Evolutionary conservation across 2,329 filamentous ascomycete species (phyloP).

Genomic region (Fusarium sp.): DNA sequence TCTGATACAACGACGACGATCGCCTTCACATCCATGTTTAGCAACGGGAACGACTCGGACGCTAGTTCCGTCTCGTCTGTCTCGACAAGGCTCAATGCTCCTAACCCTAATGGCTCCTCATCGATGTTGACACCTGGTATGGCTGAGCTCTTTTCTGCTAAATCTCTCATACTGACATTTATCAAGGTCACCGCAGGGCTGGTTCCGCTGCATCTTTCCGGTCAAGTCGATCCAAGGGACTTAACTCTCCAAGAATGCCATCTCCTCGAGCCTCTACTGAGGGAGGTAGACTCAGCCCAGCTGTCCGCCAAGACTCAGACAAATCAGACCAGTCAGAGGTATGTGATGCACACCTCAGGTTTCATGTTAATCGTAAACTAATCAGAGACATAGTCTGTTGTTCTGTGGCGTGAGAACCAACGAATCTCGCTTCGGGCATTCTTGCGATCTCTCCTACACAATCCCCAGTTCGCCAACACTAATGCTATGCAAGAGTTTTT

Average conservation of each 20-base stretch:
- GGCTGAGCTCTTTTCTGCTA: not conserved
- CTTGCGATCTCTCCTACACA: conserved; percentile 86
- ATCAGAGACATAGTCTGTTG: conserved; percentile 62
- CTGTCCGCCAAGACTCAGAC: conserved; percentile 39
- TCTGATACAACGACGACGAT: conserved; percentile 76
- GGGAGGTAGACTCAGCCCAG: conserved; percentile 50
- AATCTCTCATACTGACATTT: conserved; percentile 18
- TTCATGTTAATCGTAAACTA: conserved; percentile 35
- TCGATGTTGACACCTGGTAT: conserved; percentile 52
- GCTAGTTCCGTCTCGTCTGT: conserved; percentile 84
- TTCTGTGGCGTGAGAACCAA: conserved; percentile 88
- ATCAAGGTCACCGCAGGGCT: conserved; percentile 45
- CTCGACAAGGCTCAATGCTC: conserved; percentile 73
- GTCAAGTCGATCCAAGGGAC: conserved; percentile 50
- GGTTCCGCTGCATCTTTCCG: conserved; percentile 51
- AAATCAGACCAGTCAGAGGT: conserved; percentile 49
- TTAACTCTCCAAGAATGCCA: conserved; percentile 48
- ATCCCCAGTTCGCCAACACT: conserved; percentile 85
- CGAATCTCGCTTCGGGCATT: conserved; percentile 93
- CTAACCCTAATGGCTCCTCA: conserved; percentile 36
- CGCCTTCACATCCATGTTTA: conserved; percentile 67
- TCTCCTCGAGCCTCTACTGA: conserved; percentile 55
- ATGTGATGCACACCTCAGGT: conserved; percentile 9
- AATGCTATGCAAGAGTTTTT: conserved; percentile 90
- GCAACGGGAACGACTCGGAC: conserved; percentile 78